These are phyloP conservation scores for Trifolium fragiferum DNA, from an alignment of 306 rosid species.

Conservation along the genomic window DNA sequence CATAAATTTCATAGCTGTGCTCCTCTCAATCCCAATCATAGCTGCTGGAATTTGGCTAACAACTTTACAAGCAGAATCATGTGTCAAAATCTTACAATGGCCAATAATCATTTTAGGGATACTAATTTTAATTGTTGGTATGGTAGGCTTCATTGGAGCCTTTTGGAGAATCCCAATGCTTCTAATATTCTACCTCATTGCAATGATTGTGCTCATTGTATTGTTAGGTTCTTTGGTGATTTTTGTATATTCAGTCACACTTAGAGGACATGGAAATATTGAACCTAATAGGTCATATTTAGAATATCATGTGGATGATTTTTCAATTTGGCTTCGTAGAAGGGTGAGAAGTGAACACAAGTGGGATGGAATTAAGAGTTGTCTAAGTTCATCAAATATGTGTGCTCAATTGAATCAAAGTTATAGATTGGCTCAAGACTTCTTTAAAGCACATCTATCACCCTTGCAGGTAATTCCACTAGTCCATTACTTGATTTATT, in stretches of 20 bases:
- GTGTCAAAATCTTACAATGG: conserved; percentile 83
- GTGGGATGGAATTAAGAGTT: conserved; percentile 75
- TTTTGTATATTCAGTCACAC: conserved; percentile 69
- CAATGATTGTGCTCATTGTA: conserved; percentile 67
- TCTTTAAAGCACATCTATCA: conserved; percentile 69
- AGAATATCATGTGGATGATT: conserved; percentile 79
- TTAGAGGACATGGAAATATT: conserved; percentile 72
- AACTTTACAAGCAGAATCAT: conserved; percentile 73
- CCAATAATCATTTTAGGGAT: conserved; percentile 72
- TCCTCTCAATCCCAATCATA: conserved; percentile 83
- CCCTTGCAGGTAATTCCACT: conserved; percentile 67
- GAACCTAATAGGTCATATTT: conserved; percentile 82
- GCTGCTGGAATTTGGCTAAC: conserved; percentile 90
- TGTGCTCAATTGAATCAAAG: conserved; percentile 74
- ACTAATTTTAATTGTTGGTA: conserved; percentile 58
- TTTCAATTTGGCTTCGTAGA: conserved; percentile 69
- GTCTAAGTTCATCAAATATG: conserved; percentile 63
- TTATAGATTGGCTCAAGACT: conserved; percentile 77
- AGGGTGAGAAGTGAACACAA: conserved; percentile 65
- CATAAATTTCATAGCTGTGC: conserved; percentile 75
- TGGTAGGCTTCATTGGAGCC: conserved; percentile 81
- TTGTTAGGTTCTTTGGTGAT: conserved; percentile 65
- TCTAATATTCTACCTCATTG: conserved; percentile 63
- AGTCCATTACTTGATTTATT: neutral
- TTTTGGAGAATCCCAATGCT: conserved; percentile 74